Evolutionary conservation across 2,329 filamentous ascomycete genomes (phyloP), one percentile per base, ranked within the genome.

Genomic region (Drechslerella stenobrocha): DNA sequence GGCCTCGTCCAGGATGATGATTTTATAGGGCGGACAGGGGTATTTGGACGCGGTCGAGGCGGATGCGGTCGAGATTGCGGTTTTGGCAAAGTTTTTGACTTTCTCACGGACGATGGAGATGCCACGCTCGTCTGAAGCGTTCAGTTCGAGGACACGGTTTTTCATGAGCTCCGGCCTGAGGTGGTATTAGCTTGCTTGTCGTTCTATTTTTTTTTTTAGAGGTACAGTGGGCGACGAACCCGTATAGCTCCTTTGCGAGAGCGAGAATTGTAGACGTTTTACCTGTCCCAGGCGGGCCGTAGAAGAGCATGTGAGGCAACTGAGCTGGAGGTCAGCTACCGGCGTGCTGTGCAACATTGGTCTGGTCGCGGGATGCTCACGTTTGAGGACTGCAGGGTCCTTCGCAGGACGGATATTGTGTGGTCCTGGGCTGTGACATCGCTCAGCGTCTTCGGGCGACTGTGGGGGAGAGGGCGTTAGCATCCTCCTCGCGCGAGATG

Each of bases 221-320:
- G n/a, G n/a, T n/a, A n/a, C 3, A 26, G 4, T 4, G 9, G 22
- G 44, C 11, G 63, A 44, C 57, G 23, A 23, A 69, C 63, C 72
- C 95, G 78, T 95, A 98, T 67, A 99, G 87, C 75, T 97, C 91
- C 78, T 96, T 96, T 57, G 93, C 91, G 26, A 98, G 86, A 1
- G 95, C 95, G 70, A 99, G 88, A 73, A 99, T 90, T 0, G 95
- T 98, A 1, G 90, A 96, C 0, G 93, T 99, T 80, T 99, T 99
- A 73, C 93, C 93, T 0, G 93, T 98, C 40, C 93, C 93, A 0
- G 93, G 95, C 0, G 95, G 93, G 2, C 93, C 93, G 76, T 98
- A 98, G 81, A 97, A 97, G 74, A 99, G 88, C 90, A 98, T 96
- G 78, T 99, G 95, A 2, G 93, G 93, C 35, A 98, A 87, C 84